Conservation (phyloP, 2,329 filamentous ascomycete species). For the Phoma sp. region DNA sequence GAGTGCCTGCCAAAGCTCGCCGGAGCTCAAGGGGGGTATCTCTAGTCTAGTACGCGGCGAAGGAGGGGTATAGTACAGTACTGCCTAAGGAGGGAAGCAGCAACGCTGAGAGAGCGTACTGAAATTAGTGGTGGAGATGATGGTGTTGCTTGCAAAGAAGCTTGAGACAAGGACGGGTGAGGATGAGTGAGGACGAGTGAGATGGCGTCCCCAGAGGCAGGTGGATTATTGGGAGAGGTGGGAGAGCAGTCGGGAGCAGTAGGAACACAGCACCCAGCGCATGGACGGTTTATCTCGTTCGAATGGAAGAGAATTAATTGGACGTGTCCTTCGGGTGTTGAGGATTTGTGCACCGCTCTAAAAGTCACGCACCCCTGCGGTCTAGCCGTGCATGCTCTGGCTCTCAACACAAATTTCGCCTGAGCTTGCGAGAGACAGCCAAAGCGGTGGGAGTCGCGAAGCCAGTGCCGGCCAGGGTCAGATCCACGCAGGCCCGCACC, state of each 20-base stretch:
- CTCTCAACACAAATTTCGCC: slow-evolving; percentile 41
- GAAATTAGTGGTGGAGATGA: slow-evolving; percentile 13
- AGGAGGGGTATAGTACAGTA: slow-evolving; percentile 27
- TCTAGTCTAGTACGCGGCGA: slow-evolving; percentile 28
- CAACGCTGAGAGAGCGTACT: slow-evolving; percentile 20
- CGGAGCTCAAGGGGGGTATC: slow-evolving; percentile 35
- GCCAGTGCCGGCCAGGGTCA: slow-evolving; percentile 16
- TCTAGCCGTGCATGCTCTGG: slow-evolving; percentile 32
- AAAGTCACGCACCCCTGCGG: slow-evolving; percentile 41
- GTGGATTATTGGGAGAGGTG: slow-evolving; percentile 19
- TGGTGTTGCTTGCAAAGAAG: slow-evolving; percentile 7
- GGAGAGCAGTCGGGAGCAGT: slow-evolving; percentile 24
- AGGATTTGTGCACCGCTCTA: slow-evolving; percentile 41
- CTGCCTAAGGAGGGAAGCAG: slow-evolving; percentile 23
- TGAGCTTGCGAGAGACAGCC: slow-evolving; percentile 28
- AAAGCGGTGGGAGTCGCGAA: slow-evolving; percentile 28
- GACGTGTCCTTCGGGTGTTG: slow-evolving; percentile 34
- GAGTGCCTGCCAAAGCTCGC: slow-evolving; percentile 26
- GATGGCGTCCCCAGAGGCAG: slow-evolving; percentile 15
- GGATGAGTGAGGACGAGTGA: slow-evolving; percentile 23
- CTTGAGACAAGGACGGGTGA: too few species aligned
- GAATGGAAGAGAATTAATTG: slow-evolving; percentile 26
- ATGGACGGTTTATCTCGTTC: slow-evolving; percentile 42
- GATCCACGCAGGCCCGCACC: slow-evolving; percentile 12
- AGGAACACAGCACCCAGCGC: slow-evolving; percentile 37